phyloP scores from a whole-genome alignment of 371 early-diverging fungal genomes.

The Cokeromyces recurvatus region DNA sequence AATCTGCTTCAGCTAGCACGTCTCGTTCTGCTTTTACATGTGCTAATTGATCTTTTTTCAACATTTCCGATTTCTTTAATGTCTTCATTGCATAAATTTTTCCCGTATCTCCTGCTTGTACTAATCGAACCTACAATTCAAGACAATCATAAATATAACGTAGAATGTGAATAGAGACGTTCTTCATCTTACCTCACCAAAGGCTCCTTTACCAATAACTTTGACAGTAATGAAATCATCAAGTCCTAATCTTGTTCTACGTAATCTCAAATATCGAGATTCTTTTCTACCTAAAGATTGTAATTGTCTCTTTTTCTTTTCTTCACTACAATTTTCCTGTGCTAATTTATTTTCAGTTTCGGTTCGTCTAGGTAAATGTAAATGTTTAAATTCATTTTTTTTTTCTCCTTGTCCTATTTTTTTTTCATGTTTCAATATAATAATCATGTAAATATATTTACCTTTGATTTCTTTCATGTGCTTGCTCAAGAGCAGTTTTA shows the following conservation, averaged over 20 bases:
- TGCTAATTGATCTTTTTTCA: slow-evolving; percentile 96
- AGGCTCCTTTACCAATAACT: slow-evolving; percentile 99
- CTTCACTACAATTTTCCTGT: slow-evolving; percentile 77
- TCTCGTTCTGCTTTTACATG: slow-evolving; percentile 98
- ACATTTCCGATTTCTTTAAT: slow-evolving; percentile 93
- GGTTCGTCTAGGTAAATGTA: slow-evolving; percentile 52
- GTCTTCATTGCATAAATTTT: slow-evolving; percentile 99
- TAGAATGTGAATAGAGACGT: too few relatives aligned
- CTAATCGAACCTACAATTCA: slow-evolving; percentile 72
- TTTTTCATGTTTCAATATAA: too few relatives aligned
- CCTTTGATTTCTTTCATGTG: slow-evolving; percentile 85
- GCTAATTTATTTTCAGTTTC: slow-evolving; percentile 77
- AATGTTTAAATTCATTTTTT: too few relatives aligned
- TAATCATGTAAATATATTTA: too few relatives aligned
- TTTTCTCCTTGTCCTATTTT: too few relatives aligned
- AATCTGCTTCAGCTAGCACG: slow-evolving; percentile 93
- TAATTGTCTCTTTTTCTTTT: slow-evolving; percentile 83
- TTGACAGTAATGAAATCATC: slow-evolving; percentile 95
- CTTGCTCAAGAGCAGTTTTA: slow-evolving; percentile 79
- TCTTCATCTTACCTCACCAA: slow-evolving; percentile 80
- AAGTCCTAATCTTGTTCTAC: slow-evolving; percentile 87
- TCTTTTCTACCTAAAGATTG: slow-evolving; percentile 83
- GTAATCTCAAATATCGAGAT: slow-evolving; percentile 87
- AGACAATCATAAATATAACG: too few relatives aligned
- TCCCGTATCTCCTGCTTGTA: slow-evolving; percentile 94